Evolutionary conservation across 345 rosid species (phyloP).

Genomic region (Erysimum cheiranthoides): DNA sequence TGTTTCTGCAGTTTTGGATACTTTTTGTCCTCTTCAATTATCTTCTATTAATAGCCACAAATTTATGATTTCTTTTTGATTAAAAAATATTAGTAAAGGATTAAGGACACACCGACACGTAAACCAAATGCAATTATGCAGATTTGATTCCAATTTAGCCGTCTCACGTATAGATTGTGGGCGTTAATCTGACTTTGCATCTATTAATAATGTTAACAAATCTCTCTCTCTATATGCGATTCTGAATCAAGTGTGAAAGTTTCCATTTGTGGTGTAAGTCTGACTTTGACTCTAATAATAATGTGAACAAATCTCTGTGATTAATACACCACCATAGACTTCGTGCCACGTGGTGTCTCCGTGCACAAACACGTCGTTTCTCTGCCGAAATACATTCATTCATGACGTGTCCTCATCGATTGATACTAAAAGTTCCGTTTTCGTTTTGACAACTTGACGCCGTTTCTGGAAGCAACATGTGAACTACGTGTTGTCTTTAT

Average conservation of each 20-base stretch:
- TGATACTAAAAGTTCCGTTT: background rate
- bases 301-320: background rate
- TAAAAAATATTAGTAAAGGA: background rate
- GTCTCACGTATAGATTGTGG: background rate
- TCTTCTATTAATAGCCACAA: conserved; percentile 28
- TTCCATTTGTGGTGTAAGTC: background rate
- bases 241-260: background rate
- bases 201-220: background rate
- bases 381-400: background rate
- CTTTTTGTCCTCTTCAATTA: background rate
- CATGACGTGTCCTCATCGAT: background rate
- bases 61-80: background rate
- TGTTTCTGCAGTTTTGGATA: background rate
- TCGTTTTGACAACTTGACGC: background rate
- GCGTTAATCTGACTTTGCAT: background rate
- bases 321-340: too few relatives aligned
- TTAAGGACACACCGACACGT: conserved; percentile 13
- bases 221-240: background rate
- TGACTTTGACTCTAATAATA: background rate
- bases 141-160: background rate
- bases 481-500: conserved; percentile 8
- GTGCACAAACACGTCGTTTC: background rate
- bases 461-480: background rate
- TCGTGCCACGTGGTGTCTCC: conserved; percentile 1
- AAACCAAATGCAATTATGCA: background rate